These are phyloP conservation scores for Hemileccinum rubropunctum DNA, from an alignment of 768 basidiomycete genomes.

Conservation along the genomic window DNA sequence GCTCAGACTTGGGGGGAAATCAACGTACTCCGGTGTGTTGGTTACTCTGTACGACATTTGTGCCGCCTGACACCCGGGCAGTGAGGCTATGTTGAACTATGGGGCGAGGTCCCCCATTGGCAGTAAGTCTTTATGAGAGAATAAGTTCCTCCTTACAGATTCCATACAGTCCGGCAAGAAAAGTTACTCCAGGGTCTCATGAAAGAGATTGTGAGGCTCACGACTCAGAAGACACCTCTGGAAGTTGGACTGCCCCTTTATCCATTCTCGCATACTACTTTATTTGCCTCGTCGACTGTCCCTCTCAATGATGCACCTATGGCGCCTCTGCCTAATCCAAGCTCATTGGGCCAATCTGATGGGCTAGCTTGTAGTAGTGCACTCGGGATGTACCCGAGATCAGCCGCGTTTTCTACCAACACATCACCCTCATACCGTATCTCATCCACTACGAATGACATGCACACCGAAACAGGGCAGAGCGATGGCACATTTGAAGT, in stretches of 20 bases:
- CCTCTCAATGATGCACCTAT: slow-evolving; percentile 28
- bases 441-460: slow-evolving; percentile 5
- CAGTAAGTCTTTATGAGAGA: slow-evolving; percentile 45
- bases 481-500: slow-evolving; percentile 6
- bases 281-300: slow-evolving; percentile 53
- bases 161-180: slow-evolving; percentile 70
- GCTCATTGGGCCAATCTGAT: slow-evolving; percentile 6
- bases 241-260: slow-evolving; percentile 79
- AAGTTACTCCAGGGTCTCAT: slow-evolving; percentile 77
- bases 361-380: slow-evolving; percentile 1
- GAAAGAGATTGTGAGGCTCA: slow-evolving; percentile 82
- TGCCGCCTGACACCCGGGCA: slow-evolving; percentile 27
- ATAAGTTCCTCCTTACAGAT: slow-evolving; percentile 7
- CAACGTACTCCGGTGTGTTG: slow-evolving; percentile 67
- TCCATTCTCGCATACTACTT: slow-evolving; percentile 69
- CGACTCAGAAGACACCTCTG: slow-evolving; percentile 74
- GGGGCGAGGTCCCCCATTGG: slow-evolving; percentile 80
- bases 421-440: slow-evolving; percentile 5
- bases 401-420: neutral
- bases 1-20: slow-evolving; percentile 86
- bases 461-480: slow-evolving; percentile 5
- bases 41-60: neutral
- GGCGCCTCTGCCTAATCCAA: slow-evolving; percentile 30
- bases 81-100: slow-evolving; percentile 82
- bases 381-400: slow-evolving; percentile 10